A percentile compares a stretch with the other conserved stretches of the same genome.
Evolutionary conservation across 2,329 filamentous ascomycete species (phyloP).

Genomic region (Venturia oleaginea): DNA sequence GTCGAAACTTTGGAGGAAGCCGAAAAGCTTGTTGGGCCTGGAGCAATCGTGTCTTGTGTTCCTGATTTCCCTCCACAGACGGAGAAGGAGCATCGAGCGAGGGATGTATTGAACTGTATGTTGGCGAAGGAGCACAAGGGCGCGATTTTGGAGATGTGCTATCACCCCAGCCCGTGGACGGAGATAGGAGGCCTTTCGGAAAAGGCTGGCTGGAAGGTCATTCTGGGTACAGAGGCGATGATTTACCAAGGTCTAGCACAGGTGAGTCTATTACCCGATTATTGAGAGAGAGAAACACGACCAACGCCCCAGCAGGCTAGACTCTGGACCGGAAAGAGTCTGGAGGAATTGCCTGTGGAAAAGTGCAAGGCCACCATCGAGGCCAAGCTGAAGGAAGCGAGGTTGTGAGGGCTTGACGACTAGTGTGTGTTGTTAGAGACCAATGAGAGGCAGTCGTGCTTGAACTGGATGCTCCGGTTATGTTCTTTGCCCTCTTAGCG

Average conservation of each 20-base stretch:
- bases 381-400: conserved; percentile 13
- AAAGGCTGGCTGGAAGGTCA: conserved; percentile 59
- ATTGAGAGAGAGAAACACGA: background rate
- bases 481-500: background rate
- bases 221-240: conserved; percentile 66
- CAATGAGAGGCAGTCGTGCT: background rate
- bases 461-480: background rate
- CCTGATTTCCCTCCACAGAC: conserved; percentile 66
- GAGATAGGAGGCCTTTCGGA: conserved; percentile 54
- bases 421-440: background rate
- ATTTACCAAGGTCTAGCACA: conserved; percentile 72
- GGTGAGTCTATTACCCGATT: conserved; percentile 22
- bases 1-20: conserved; percentile 56
- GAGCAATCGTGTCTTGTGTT: conserved; percentile 63
- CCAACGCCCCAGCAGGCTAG: conserved; percentile 23
- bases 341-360: conserved; percentile 51
- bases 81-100: conserved; percentile 50
- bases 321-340: conserved; percentile 54
- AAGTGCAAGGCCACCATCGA: conserved; percentile 48
- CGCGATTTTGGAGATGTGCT: conserved; percentile 73
- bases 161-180: conserved; percentile 64
- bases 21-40: conserved; percentile 46
- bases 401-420: background rate
- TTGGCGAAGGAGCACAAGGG: conserved; percentile 48
- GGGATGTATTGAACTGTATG: conserved; percentile 46